phyloP scores from a whole-genome alignment of 495 filamentous ascomycete species.

The Hypoxylon fuscum region DNA sequence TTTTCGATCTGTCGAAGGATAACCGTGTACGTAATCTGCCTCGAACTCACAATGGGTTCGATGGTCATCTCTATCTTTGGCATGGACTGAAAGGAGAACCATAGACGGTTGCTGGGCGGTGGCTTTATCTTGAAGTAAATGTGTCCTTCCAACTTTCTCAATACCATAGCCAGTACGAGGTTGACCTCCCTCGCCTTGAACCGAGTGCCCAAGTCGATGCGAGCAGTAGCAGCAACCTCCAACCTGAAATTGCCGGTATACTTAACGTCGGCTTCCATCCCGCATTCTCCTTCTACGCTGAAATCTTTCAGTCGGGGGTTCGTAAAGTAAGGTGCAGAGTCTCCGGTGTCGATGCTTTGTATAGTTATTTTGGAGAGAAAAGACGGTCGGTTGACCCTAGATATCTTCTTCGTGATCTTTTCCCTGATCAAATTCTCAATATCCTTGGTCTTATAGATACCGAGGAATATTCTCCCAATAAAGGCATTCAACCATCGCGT shows the following conservation, averaged over 20 bases:
- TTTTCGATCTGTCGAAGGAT: constrained; percentile 94
- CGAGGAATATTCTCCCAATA: constrained; percentile 85
- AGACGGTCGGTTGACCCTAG: constrained; percentile 88
- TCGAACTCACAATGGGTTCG: constrained; percentile 92
- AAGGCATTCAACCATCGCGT: constrained; percentile 95
- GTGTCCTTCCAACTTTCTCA: constrained; percentile 89
- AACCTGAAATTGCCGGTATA: constrained; percentile 90
- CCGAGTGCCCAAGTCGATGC: constrained; percentile 85
- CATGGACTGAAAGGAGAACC: constrained; percentile 92
- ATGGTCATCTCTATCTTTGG: constrained; percentile 92
- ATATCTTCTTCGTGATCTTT: constrained; percentile 96
- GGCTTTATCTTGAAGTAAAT: constrained; percentile 88
- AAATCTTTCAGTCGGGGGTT: constrained; percentile 90
- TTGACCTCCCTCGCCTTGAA: constrained; percentile 93
- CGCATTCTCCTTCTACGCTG: constrained; percentile 88
- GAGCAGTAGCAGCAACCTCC: constrained; percentile 88
- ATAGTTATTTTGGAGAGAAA: constrained; percentile 85
- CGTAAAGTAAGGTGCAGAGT: constrained; percentile 86
- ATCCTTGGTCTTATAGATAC: constrained; percentile 82
- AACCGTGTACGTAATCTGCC: constrained; percentile 92
- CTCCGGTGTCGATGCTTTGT: constrained; percentile 84
- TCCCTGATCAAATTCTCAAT: constrained; percentile 78
- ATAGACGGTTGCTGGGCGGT: constrained; percentile 91
- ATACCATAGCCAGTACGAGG: constrained; percentile 82
- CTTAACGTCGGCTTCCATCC: constrained; percentile 82